Evolutionary conservation across 345 rosid species (phyloP), one percentile per base, ranked within the genome.

Genomic region (Turritis glabra): DNA sequence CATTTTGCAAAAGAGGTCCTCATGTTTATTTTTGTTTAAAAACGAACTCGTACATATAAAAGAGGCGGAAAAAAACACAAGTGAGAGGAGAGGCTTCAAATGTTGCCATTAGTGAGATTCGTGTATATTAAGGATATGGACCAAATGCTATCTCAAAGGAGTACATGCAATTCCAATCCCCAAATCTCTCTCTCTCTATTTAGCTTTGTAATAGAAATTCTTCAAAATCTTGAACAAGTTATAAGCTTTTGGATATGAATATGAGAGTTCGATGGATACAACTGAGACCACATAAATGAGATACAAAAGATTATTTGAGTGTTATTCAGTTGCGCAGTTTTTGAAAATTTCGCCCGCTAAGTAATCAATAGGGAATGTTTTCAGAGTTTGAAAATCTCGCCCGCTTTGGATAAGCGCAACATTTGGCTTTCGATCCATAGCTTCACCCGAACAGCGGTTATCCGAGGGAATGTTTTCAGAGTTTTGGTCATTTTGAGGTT

Each of bases 401-500:
- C n/a, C 27, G 56, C 86, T 90, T 2, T 65, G 80, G 60, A 92
- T 87, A 9, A 74, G 82, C 8, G 95, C 77, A 30, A 92, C 96
- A 76, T 86, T 93, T 60, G 96, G 98, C 85, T 92, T 92, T n/a
- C n/a, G n/a, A n/a, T n/a, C 82, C 81, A 86, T 15, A 92, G 87
- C 73, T 89, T 86, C 71, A 92, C 93, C 3, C 88, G 81, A n/a
- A 90, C 79, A 18, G 87, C 88, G 1, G 80, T 81, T 80, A 90
- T 73, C 61, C 19, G 84, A 19, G 89, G 79, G 56, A 74, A 77
- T 54, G 76, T 80, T 7, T 73, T 67, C 62, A 93, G 51, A 21
- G 86, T 80, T 5, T 82, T 80, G 5, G 88, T 78, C 0, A n/a
- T 5, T 27, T n/a, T n/a, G n/a, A n/a, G n/a, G n/a, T n/a, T n/a